phyloP scores from a whole-genome alignment of 495 filamentous ascomycete genomes.

The Beverwykella pulmonaria region DNA sequence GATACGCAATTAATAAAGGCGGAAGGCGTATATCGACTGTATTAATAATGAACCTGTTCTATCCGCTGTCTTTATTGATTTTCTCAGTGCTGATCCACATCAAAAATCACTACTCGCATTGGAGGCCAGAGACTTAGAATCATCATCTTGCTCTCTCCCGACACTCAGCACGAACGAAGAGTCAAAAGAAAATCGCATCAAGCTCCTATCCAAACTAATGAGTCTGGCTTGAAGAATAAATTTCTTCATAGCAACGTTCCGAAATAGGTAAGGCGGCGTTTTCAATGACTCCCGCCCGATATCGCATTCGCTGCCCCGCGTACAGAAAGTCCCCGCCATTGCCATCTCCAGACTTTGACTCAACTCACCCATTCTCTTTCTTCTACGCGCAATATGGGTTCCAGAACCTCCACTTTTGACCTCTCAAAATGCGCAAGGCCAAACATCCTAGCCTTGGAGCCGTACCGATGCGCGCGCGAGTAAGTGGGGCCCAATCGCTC shows the following conservation, averaged over 20 bases:
- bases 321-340: constrained; percentile 16
- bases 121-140: too few species aligned
- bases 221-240: neutral
- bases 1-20: too few species aligned
- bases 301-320: constrained; percentile 27
- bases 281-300: constrained; percentile 21
- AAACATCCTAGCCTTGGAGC: constrained; percentile 48
- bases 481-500: constrained; percentile 30
- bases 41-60: too few species aligned
- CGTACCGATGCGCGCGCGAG: constrained; percentile 50
- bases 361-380: neutral
- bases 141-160: too few species aligned
- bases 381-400: constrained; percentile 14
- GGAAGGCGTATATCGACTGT: too few species aligned
- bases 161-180: neutral
- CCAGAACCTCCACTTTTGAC: constrained; percentile 29
- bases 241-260: neutral
- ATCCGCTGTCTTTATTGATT: too few species aligned
- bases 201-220: neutral
- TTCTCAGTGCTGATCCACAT: too few species aligned
- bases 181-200: neutral
- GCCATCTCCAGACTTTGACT: neutral
- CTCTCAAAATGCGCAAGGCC: constrained; percentile 45
- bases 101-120: too few species aligned
- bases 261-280: neutral